Conservation (phyloP, 1,139 yeast genomes). For the Geotrichum restrictum region DNA sequence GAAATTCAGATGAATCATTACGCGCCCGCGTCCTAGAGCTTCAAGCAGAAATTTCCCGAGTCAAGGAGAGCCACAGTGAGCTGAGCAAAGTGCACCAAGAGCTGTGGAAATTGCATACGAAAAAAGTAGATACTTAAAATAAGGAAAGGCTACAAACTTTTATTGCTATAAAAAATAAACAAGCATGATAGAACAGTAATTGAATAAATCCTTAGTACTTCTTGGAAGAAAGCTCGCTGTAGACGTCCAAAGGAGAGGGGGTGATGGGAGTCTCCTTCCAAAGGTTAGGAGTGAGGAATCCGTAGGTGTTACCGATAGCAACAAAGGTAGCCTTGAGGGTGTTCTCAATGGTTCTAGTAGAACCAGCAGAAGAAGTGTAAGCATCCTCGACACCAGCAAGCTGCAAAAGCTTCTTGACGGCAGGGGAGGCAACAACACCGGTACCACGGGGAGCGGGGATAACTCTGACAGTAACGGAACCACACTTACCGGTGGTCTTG, state of each 20-base stretch:
- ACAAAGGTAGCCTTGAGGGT: conserved; percentile 99
- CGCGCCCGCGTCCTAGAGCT: conserved; percentile 28
- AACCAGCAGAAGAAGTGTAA: conserved; percentile 97
- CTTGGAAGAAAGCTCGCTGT: conserved; percentile 42
- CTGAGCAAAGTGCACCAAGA: conserved; percentile 27
- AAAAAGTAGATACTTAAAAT: neutral
- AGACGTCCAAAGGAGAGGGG: conserved; percentile 91
- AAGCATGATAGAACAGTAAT: neutral
- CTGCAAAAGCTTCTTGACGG: conserved; percentile 97
- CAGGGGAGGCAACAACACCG: conserved; percentile 99
- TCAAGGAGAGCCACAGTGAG: neutral
- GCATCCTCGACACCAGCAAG: conserved; percentile 99
- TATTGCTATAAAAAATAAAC: neutral
- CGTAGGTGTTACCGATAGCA: conserved; percentile 99
- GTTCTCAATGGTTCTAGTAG: conserved; percentile 99
- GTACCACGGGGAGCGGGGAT: conserved; percentile 99
- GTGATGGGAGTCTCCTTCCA: conserved; percentile 85
- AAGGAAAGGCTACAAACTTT: neutral
- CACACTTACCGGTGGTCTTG: conserved; percentile 99
- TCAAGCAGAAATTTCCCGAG: conserved; percentile 27
- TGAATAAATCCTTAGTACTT: conserved; percentile 14
- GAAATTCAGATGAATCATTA: conserved; percentile 25
- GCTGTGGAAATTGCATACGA: conserved; percentile 30
- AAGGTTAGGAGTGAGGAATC: conserved; percentile 99
- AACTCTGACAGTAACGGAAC: conserved; percentile 96